Evolutionary conservation across 2,329 filamentous ascomycete genomes (phyloP).

Genomic region (Raffaelea arxii): DNA sequence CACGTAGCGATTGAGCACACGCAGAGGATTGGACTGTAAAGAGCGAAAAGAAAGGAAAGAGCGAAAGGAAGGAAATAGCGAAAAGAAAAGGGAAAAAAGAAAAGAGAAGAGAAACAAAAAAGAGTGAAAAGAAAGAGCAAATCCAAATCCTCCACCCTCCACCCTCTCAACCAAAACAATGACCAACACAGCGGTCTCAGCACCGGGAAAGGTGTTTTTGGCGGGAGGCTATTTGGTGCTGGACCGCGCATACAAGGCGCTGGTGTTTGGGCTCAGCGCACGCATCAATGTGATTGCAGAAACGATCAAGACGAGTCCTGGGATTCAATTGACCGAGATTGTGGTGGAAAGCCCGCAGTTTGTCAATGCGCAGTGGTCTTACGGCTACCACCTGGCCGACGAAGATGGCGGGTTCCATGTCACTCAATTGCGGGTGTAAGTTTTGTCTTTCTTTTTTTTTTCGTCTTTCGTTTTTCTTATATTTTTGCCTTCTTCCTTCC

Average conservation of each 20-base stretch:
- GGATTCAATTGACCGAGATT: slow-evolving; percentile 60
- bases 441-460: too few relatives aligned
- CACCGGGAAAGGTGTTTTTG: slow-evolving; percentile 90
- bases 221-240: slow-evolving; percentile 93
- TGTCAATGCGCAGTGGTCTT: slow-evolving; percentile 75
- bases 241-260: slow-evolving; percentile 72
- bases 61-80: too few relatives aligned
- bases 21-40: too few relatives aligned
- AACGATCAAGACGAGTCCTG: slow-evolving; percentile 47
- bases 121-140: background rate
- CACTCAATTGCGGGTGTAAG: slow-evolving; percentile 70
- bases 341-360: slow-evolving; percentile 91
- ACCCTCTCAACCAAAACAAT: slow-evolving; percentile 4
- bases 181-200: slow-evolving; percentile 56
- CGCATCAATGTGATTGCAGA: slow-evolving; percentile 56
- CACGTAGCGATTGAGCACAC: too few relatives aligned
- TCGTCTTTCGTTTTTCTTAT: background rate
- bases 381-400: slow-evolving; percentile 63
- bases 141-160: too few relatives aligned
- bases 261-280: slow-evolving; percentile 59
- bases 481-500: too few relatives aligned
- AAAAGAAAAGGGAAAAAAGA: background rate
- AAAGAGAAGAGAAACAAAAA: background rate
- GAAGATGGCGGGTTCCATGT: slow-evolving; percentile 71
- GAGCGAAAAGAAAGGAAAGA: too few relatives aligned